phyloP scores from a whole-genome alignment of 2,329 filamentous ascomycete genomes.

The Diatrype stigma region DNA sequence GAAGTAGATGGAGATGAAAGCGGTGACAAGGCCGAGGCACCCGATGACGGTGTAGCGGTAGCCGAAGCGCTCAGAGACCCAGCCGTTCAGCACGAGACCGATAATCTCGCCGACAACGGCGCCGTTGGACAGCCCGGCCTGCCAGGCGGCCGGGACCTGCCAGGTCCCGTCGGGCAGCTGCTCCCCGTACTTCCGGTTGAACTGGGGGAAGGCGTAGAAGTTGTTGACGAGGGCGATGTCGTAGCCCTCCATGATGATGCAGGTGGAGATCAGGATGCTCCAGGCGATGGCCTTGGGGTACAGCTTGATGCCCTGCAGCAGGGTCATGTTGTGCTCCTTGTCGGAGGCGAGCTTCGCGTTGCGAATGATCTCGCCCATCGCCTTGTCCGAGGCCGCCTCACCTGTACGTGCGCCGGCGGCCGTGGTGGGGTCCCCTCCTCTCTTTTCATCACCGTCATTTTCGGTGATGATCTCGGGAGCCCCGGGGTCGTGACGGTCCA shows the following conservation, averaged over 20 bases:
- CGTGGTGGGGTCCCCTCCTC: no score
- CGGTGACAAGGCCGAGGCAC: conserved; percentile 49
- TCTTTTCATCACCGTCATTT: no score
- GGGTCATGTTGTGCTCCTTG: conserved; percentile 65
- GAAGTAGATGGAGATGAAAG: conserved; percentile 62
- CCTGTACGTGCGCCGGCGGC: conserved; percentile 10
- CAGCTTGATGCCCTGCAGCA: conserved; percentile 71
- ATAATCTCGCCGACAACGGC: conserved; percentile 55
- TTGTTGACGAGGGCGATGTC: conserved; percentile 79
- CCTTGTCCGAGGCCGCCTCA: conserved; percentile 14
- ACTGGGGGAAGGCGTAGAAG: conserved; percentile 62
- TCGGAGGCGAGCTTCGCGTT: conserved; percentile 48
- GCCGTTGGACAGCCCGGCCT: conserved; percentile 56
- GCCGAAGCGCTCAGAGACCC: conserved; percentile 62
- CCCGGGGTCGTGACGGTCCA: no score
- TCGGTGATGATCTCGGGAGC: no score
- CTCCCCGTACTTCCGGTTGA: conserved; percentile 55
- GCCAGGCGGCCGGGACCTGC: conserved; percentile 58
- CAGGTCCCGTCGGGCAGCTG: conserved; percentile 41
- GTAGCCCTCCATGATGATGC: conserved; percentile 89
- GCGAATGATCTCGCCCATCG: conserved; percentile 35
- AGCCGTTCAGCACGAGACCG: conserved; percentile 63
- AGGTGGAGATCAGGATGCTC: conserved; percentile 83
- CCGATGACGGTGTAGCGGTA: conserved; percentile 61
- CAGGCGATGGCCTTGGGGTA: conserved; percentile 85